Percentiles rank a stretch among this genome's conserved stretches.
Evolutionary conservation across 176 grass and related monocot species (phyloP).

Genomic region (barley (Hordeum vulgare)): MorexV3_pseudomolecules_assembly NC_058524.1:17393620-17394119

Average conservation of each 20-base stretch:
- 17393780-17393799: conserved; percentile 9
- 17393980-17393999: background rate
- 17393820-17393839: background rate
- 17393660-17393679: no score
- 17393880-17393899: no score
- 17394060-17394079: background rate
- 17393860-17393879: background rate
- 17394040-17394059: background rate
- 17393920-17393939: background rate
- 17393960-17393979: background rate
- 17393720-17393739: no score
- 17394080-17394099: background rate
- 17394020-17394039: background rate
- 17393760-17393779: background rate
- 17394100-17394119: background rate
- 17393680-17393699: no score
- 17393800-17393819: conserved; percentile 4
- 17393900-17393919: background rate
- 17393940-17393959: background rate
- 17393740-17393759: no score
- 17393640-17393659: no score
- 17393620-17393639: no score
- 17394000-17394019: background rate
- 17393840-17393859: background rate
- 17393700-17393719: no score